Percentiles rank a stretch among this genome's conserved stretches.
Evolutionary conservation across 164 flowering plant species (phyloP).

Genomic region (Stephania yunnanensis): DNA sequence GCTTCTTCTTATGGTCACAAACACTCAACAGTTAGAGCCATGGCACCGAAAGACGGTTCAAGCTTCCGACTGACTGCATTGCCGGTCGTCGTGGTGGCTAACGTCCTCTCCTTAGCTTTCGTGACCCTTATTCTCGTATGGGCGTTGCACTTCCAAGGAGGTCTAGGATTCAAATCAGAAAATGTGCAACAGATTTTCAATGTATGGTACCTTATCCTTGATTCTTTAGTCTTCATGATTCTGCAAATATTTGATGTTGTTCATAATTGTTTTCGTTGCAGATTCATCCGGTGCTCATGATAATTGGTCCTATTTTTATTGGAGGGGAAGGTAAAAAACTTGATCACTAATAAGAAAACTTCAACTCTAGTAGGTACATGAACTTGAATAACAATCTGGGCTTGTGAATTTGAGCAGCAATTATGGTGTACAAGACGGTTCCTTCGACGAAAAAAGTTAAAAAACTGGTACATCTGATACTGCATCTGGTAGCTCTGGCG

Average conservation of each 20-base stretch:
- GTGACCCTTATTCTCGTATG: conserved; percentile 50
- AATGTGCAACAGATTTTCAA: conserved; percentile 21
- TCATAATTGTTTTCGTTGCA: conserved; percentile 17
- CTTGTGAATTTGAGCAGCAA: conserved; percentile 30
- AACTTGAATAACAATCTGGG: background rate
- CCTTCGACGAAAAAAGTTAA: conserved; percentile 28
- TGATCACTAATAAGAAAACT: background rate
- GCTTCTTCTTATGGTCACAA: background rate
- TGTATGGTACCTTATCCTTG: conserved; percentile 22
- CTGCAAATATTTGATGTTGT: background rate
- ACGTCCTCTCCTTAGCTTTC: conserved; percentile 40
- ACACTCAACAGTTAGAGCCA: background rate
- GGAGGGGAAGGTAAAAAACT: conserved; percentile 55
- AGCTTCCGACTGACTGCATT: conserved; percentile 21
- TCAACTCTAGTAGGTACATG: background rate
- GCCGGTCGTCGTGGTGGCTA: conserved; percentile 36
- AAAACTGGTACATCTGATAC: conserved; percentile 32
- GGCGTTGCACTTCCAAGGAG: conserved; percentile 24
- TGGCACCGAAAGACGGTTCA: conserved; percentile 25
- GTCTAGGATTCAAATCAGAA: conserved; percentile 17
- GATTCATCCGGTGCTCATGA: conserved; percentile 61
- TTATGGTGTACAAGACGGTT: conserved; percentile 54
- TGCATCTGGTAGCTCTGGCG: conserved; percentile 44
- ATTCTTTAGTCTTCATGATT: conserved; percentile 9
- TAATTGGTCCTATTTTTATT: conserved; percentile 24